These are phyloP conservation scores for Lepidium campestre DNA, from an alignment of 441 rosid species.

Conservation along the genomic window DNA sequence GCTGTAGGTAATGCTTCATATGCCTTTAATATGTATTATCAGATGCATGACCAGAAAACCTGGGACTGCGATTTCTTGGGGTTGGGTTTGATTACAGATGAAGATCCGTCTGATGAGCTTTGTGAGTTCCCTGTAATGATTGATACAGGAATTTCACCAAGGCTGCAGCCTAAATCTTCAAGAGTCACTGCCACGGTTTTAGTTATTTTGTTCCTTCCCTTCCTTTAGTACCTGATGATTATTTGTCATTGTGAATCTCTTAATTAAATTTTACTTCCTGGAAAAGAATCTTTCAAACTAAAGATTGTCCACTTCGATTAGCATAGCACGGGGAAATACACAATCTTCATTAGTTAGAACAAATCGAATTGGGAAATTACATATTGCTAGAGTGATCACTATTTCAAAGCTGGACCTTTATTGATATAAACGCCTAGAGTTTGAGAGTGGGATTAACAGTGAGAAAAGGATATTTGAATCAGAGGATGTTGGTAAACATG, in stretches of 20 bases:
- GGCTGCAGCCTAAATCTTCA: slow-evolving; percentile 1
- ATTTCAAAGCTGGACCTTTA: background rate
- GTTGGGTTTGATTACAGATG: slow-evolving; percentile 33
- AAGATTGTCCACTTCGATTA: background rate
- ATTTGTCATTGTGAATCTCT: slow-evolving; percentile 1
- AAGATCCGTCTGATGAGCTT: slow-evolving; percentile 30
- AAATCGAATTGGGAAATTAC: slow-evolving; percentile 3
- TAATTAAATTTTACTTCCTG: background rate
- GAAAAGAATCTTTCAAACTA: background rate
- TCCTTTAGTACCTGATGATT: background rate
- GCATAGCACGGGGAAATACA: background rate
- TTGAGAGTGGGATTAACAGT: background rate
- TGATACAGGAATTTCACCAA: slow-evolving; percentile 18
- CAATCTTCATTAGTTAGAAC: background rate
- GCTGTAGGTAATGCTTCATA: slow-evolving; percentile 29
- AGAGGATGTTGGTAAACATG: slow-evolving; percentile 7
- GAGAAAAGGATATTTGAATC: background rate
- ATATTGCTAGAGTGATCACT: background rate
- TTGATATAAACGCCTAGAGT: background rate
- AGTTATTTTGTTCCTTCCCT: slow-evolving; percentile 6
- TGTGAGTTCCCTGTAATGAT: slow-evolving; percentile 35
- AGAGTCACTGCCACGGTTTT: background rate
- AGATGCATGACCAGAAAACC: slow-evolving; percentile 29
- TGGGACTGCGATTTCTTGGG: slow-evolving; percentile 37
- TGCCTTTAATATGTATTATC: slow-evolving; percentile 34